A percentile compares a stretch with the other conserved stretches of the same genome.
phyloP scores from a whole-genome alignment of 1,139 yeast genomes.

The Geotrichum candidum region DNA sequence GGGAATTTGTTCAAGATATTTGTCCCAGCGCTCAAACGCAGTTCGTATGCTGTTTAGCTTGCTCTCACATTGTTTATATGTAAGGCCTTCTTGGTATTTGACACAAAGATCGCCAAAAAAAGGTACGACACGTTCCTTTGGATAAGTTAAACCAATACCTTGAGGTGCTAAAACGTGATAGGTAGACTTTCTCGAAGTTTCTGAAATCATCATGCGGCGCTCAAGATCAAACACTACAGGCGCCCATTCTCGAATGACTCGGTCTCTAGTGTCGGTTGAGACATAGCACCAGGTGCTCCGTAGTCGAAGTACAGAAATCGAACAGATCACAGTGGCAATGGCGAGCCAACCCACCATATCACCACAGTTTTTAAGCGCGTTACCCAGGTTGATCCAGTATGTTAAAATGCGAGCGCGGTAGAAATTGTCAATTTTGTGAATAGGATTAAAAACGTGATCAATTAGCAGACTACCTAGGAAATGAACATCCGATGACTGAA shows the following conservation, averaged over 20 bases:
- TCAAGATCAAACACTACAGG: slow-evolving; percentile 89
- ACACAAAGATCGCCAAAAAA: slow-evolving; percentile 78
- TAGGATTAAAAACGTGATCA: slow-evolving; percentile 54
- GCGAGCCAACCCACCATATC: slow-evolving; percentile 96
- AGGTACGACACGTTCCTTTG: slow-evolving; percentile 77
- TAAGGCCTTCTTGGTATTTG: slow-evolving; percentile 34
- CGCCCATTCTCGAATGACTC: slow-evolving; percentile 81
- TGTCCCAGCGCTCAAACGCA: slow-evolving; percentile 79
- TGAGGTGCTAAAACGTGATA: slow-evolving; percentile 84
- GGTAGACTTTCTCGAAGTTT: slow-evolving; percentile 43
- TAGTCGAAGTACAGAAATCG: slow-evolving; percentile 73
- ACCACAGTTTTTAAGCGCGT: slow-evolving; percentile 69
- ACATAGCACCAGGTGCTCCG: slow-evolving; percentile 72
- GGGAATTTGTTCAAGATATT: slow-evolving; percentile 45
- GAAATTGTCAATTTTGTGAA: slow-evolving; percentile 25
- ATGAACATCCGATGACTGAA: slow-evolving; percentile 66
- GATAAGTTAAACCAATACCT: slow-evolving; percentile 71
- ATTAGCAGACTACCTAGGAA: slow-evolving; percentile 66
- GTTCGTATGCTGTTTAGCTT: slow-evolving; percentile 63
- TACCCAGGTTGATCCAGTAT: slow-evolving; percentile 85
- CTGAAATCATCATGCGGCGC: slow-evolving; percentile 57
- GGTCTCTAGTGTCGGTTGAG: slow-evolving; percentile 53
- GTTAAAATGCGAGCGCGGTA: slow-evolving; percentile 62
- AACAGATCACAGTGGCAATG: slow-evolving; percentile 74
- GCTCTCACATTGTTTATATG: slow-evolving; percentile 55